A percentile compares a stretch with the other conserved stretches of the same genome.
Conservation (phyloP, 2,329 filamentous ascomycete genomes). For the Venturia aucupariae region DNA sequence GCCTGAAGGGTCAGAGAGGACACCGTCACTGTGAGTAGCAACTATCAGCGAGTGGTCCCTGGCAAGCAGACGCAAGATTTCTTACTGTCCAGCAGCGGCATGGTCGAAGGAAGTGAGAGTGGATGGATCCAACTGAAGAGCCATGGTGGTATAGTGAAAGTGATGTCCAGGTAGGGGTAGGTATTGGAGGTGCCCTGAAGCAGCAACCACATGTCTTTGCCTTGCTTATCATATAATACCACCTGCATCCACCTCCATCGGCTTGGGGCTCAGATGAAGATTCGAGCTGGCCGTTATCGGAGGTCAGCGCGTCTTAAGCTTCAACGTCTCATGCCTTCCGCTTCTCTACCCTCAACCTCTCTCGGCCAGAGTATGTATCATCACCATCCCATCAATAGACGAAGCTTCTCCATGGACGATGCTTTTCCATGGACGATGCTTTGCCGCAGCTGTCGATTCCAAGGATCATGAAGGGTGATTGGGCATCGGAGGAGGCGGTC, state of each 20-base stretch:
- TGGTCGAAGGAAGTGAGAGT: constrained; percentile 62
- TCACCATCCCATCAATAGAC: no score
- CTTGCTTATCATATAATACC: neutral
- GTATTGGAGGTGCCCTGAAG: neutral
- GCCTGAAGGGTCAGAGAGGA: constrained; percentile 74
- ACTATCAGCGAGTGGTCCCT: neutral
- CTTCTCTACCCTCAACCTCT: no score
- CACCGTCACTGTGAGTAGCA: constrained; percentile 61
- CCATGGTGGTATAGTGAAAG: neutral
- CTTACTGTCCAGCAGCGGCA: constrained; percentile 76
- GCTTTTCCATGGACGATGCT: no score
- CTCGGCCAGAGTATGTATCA: no score
- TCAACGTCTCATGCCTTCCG: no score
- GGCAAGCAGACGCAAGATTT: neutral
- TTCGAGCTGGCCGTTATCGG: neutral
- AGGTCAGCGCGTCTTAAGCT: neutral
- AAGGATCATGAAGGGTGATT: no score
- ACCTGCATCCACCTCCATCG: no score
- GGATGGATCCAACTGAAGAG: constrained; percentile 38
- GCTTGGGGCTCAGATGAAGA: no score
- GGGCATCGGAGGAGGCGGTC: no score
- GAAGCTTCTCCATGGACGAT: no score
- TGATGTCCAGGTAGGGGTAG: neutral
- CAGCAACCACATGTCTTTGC: neutral
- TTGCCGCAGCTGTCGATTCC: no score